Base-by-base conservation (phyloP, 129 eudicot genomes). In the Kitagawia praeruptora region DNA sequence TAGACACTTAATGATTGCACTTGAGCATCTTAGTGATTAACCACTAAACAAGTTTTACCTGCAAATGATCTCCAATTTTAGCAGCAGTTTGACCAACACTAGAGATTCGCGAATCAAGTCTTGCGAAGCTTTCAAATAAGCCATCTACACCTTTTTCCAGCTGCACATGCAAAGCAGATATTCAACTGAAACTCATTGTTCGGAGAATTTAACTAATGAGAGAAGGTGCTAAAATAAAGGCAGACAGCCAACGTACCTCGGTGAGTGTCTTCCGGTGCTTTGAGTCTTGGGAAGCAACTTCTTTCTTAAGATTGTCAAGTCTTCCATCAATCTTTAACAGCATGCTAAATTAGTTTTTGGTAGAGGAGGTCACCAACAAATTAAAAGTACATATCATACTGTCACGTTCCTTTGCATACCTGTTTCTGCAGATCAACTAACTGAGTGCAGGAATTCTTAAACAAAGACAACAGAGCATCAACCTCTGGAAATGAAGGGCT, bases 51-150 rank as follows among this genome's bases (percentile, higher is more conserved):
- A 80, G 64, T 23, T 73, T 87, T 83, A 96, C 99, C 99, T 96
- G 99, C 78, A 96, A 84, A 85, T 96, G 99, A 86, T 96, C 99
- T 80, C 99, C 99, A 56, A 96, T 96, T 84, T 92, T 92, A 75
- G 99, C 99, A 83, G 99, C 99, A 42, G 98, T 96, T 80, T 96
- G 99, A 13, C 99, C 99, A 89, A 96, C 99, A 83, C 98, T 96
- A 75, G 98, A 96, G 79, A 96, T 96, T 49, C 99, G 99, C 46
- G 99, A 86, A 92, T 96, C 98, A 89, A 96, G 80, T 82, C 96
- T 90, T 78, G 97, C 98, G 81, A 96, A 96, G 85, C 98, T 96
- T 82, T 79, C 94, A 86, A 96, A 96, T 89, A 96, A 88, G 81
- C 99, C 98, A 83, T 96, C 98, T 73, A 96, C 99, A 77, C 99